Percentiles rank a stretch among this genome's conserved stretches.
phyloP scores from a whole-genome alignment of 192 early-diverging fungal genomes.

The Entomortierella parvispora region DNA sequence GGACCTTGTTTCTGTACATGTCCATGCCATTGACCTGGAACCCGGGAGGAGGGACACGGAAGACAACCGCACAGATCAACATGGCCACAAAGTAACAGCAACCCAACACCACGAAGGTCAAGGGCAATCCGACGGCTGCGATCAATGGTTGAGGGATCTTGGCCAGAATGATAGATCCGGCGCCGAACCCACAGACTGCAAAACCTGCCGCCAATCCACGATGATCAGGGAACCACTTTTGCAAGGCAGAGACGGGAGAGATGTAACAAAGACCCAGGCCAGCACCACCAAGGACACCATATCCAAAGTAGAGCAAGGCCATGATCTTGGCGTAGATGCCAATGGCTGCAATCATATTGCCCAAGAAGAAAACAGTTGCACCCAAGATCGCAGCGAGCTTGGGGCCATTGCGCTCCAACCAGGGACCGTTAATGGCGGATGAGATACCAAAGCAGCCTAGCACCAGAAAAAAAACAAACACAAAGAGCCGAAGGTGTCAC shows the following conservation, averaged over 20 bases:
- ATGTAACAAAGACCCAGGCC: constrained; percentile 73
- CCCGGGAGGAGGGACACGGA: constrained; percentile 70
- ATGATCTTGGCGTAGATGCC: constrained; percentile 62
- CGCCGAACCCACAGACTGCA: constrained; percentile 83
- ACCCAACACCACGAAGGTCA: constrained; percentile 74
- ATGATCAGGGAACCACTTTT: constrained; percentile 72
- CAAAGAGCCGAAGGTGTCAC: neutral
- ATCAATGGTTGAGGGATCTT: constrained; percentile 72
- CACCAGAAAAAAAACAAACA: neutral
- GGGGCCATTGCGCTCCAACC: constrained; percentile 68
- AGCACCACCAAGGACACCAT: constrained; percentile 68
- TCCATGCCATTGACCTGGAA: constrained; percentile 75
- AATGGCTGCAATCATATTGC: constrained; percentile 68
- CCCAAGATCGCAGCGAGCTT: constrained; percentile 62
- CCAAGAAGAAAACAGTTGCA: constrained; percentile 58
- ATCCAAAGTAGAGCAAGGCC: constrained; percentile 71
- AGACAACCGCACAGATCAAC: constrained; percentile 60
- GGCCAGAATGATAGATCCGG: constrained; percentile 75
- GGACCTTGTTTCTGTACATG: constrained; percentile 55
- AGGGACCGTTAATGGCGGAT: constrained; percentile 68
- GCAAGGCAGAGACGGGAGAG: constrained; percentile 67
- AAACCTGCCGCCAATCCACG: constrained; percentile 71
- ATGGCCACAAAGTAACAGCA: constrained; percentile 69
- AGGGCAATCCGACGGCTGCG: constrained; percentile 61
- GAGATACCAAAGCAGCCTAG: constrained; percentile 62